A percentile compares a stretch with the other conserved stretches of the same genome.
Conservation (phyloP, 495 filamentous ascomycete genomes). For the Annulohypoxylon moriforme region DNA sequence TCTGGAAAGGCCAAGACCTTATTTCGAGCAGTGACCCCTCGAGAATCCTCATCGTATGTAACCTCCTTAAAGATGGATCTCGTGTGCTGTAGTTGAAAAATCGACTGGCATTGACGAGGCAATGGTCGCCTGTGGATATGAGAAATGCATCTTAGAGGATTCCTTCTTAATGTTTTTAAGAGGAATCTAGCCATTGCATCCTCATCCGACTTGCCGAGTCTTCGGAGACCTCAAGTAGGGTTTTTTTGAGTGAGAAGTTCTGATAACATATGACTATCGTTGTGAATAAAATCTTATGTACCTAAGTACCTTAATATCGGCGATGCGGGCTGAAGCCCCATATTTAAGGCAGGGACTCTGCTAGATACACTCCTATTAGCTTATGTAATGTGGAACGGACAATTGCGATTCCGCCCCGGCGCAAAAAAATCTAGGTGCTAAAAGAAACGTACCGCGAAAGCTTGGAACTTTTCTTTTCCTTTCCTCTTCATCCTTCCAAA, state of each 20-base stretch:
- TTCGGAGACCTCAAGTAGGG: background rate
- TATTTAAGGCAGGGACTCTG: background rate
- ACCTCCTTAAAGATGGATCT: constrained; percentile 15
- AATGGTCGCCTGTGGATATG: constrained; percentile 12
- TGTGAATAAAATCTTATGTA: constrained; percentile 12
- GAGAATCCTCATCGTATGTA: background rate
- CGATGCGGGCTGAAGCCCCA: background rate
- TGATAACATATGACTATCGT: background rate
- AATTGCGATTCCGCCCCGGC: constrained; percentile 37
- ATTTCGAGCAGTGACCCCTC: background rate
- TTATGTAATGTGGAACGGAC: constrained; percentile 18
- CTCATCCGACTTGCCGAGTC: background rate
- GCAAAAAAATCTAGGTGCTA: constrained; percentile 27
- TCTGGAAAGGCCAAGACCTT: background rate
- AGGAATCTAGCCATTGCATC: constrained; percentile 31
- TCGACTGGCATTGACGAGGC: constrained; percentile 15
- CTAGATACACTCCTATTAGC: too few species aligned
- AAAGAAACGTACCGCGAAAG: constrained; percentile 8
- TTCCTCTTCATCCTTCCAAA: constrained; percentile 94
- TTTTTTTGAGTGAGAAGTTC: background rate
- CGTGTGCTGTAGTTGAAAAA: constrained; percentile 17
- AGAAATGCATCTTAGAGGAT: constrained; percentile 25
- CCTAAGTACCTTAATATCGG: constrained; percentile 4
- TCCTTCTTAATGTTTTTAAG: constrained; percentile 2
- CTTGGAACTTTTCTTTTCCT: constrained; percentile 58